phyloP scores from a whole-genome alignment of 2,329 filamentous ascomycete species.

The Penicillium sp. region DNA sequence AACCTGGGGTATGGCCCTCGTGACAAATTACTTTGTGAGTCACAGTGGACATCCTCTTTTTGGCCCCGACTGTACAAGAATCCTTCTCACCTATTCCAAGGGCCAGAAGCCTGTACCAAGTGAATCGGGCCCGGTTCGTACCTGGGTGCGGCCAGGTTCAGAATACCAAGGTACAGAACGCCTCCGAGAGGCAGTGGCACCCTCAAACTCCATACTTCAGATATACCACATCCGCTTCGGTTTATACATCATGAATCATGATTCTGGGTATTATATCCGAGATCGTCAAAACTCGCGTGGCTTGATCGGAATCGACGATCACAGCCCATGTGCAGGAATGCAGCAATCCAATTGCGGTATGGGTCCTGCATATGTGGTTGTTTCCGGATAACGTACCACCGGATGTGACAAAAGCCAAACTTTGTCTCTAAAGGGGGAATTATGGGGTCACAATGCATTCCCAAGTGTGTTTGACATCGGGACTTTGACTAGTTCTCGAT shows the following conservation, averaged over 20 bases:
- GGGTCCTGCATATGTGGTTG: slow-evolving; percentile 7
- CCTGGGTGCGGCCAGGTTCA: not conserved
- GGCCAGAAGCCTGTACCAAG: not conserved
- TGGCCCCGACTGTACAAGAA: not conserved
- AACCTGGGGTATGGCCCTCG: not conserved
- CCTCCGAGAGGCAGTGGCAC: slow-evolving; percentile 8
- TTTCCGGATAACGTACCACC: slow-evolving; percentile 16
- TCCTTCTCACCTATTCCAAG: not conserved
- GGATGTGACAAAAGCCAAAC: slow-evolving; percentile 14
- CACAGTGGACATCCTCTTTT: not conserved
- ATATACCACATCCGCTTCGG: not conserved
- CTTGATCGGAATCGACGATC: slow-evolving; percentile 16
- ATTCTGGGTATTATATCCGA: not conserved
- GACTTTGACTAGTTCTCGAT: slow-evolving; percentile 12
- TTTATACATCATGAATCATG: not conserved
- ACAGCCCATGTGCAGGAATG: slow-evolving; percentile 16
- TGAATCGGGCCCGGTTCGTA: not conserved
- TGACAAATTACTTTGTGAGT: not conserved
- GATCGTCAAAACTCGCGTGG: slow-evolving; percentile 16
- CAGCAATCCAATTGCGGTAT: slow-evolving; percentile 7
- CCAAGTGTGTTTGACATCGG: slow-evolving; percentile 9
- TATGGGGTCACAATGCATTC: not conserved
- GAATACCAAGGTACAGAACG: not conserved
- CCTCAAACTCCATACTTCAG: not conserved
- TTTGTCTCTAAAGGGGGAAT: slow-evolving; percentile 1